Conservation (phyloP, 768 basidiomycete species). For the Suillus tomentosus region DNA sequence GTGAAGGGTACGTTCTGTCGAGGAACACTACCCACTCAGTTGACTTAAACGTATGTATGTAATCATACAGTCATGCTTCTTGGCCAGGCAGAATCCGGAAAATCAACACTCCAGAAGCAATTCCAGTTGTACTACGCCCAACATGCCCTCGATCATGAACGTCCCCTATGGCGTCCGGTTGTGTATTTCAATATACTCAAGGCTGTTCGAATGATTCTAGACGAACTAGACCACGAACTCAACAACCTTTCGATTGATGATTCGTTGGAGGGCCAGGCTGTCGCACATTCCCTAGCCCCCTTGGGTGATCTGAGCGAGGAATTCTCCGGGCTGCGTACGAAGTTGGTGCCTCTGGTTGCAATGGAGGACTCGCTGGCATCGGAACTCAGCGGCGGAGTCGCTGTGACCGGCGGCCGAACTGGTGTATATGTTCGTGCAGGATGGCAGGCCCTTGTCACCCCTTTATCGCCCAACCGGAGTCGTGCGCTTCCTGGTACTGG, state of each 20-base stretch:
- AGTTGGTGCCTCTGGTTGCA: constrained; percentile 63
- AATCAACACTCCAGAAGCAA: constrained; percentile 84
- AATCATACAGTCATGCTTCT: constrained; percentile 61
- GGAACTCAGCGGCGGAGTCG: constrained; percentile 66
- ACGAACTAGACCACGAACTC: constrained; percentile 66
- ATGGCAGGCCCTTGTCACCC: constrained; percentile 64
- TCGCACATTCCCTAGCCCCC: constrained; percentile 32
- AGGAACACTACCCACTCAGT: neutral
- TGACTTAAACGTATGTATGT: constrained; percentile 12
- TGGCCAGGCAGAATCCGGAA: constrained; percentile 81
- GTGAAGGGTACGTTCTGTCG: constrained; percentile 50
- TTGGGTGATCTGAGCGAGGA: constrained; percentile 43
- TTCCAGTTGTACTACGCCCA: constrained; percentile 82
- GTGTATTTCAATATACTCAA: constrained; percentile 86
- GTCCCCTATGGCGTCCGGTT: constrained; percentile 75
- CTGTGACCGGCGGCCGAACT: constrained; percentile 57
- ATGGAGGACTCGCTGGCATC: constrained; percentile 69
- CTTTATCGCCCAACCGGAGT: constrained; percentile 41
- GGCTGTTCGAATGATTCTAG: constrained; percentile 72
- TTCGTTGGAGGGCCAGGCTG: constrained; percentile 34
- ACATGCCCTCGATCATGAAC: constrained; percentile 66
- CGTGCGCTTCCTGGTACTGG: constrained; percentile 40
- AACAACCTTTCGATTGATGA: constrained; percentile 30
- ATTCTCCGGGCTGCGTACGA: constrained; percentile 52
- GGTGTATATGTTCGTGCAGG: constrained; percentile 72